Evolutionary conservation across 2,329 filamentous ascomycete species (phyloP), one percentile per base, ranked within the genome.

Genomic region (Ceratocystis cacaofunesta): DNA sequence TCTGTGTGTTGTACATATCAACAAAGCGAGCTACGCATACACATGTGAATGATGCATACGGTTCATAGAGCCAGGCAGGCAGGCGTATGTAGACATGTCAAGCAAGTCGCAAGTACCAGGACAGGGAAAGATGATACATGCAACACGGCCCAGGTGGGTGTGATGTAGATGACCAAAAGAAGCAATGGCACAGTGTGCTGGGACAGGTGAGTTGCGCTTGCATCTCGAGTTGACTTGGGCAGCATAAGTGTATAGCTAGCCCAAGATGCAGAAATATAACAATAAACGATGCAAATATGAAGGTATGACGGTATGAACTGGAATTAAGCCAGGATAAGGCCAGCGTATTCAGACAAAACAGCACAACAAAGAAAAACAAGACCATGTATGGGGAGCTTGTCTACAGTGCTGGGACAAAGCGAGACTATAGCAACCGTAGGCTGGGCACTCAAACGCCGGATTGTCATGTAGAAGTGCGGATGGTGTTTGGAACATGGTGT

Each of bases 1-100:
- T 58, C 55, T 58, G 55, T 58, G 55, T 58, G 55, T 58, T 30
- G 55, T 36, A 36, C 55, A 58, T 58, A 58, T 58, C 28, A 30
- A 58, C 55, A 30, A 52, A 28, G 55, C 25, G 55, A 32, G 12
- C 22, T 10, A 22, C 25, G 25, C 48, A 25, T 52, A 15, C 19
- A 52, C 12, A 52, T 52, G 48, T 15, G 25, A 28, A 25, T 52
- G 22, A 25, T 52, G 48, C 48, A 25, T 52, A 52, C 48, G 10
- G 36, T 41, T 41, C 36, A 41, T 41, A 41, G 36, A 41, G 36
- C 10, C 12, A 41, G 36, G 36, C 12, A 41, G 36, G 12, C 10
- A 52, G 48, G 48, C 25, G 17, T 52, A 28, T 52, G 48, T 52
- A 28, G 25, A 28, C 10, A 52, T 28, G 22, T 28, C 48, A 52